Percentiles rank a stretch among this genome's conserved stretches.
These are phyloP conservation scores for Sporothrix humicola DNA, from an alignment of 2,329 filamentous ascomycete genomes.

Conservation along the genomic window DNA sequence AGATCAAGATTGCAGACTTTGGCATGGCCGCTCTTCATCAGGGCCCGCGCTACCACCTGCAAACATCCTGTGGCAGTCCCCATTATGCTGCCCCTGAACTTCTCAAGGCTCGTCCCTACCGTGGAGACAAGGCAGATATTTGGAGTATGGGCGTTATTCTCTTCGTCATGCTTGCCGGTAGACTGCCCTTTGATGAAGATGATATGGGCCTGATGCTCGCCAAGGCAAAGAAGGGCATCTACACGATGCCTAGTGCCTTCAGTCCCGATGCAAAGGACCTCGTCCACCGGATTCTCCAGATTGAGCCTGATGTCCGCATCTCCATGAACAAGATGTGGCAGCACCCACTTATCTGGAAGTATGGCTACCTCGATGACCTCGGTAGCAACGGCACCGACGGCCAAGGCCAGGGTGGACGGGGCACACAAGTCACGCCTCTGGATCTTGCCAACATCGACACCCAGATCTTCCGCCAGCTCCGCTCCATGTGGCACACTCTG, in stretches of 20 bases:
- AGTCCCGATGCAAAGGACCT: slow-evolving; percentile 75
- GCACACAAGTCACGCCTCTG: slow-evolving; percentile 63
- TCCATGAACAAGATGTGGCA: slow-evolving; percentile 81
- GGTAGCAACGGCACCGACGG: slow-evolving; percentile 59
- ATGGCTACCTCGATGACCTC: slow-evolving; percentile 74
- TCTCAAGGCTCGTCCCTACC: slow-evolving; percentile 76
- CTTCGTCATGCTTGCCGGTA: slow-evolving; percentile 83
- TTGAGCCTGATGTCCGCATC: slow-evolving; percentile 79
- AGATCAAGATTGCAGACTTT: slow-evolving; percentile 95
- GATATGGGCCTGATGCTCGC: slow-evolving; percentile 67
- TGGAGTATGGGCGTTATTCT: slow-evolving; percentile 94
- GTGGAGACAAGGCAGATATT: slow-evolving; percentile 85
- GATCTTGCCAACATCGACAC: slow-evolving; percentile 73
- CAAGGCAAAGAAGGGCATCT: slow-evolving; percentile 64
- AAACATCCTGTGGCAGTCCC: slow-evolving; percentile 91
- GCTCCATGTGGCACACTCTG: slow-evolving; percentile 89
- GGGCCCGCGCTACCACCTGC: slow-evolving; percentile 76
- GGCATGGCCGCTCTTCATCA: slow-evolving; percentile 95
- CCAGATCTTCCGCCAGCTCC: slow-evolving; percentile 82
- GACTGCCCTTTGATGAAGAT: slow-evolving; percentile 78
- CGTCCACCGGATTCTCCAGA: slow-evolving; percentile 77
- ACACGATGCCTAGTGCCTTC: slow-evolving; percentile 66
- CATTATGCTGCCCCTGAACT: slow-evolving; percentile 97
- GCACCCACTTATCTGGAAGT: slow-evolving; percentile 85
- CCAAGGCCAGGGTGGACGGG: slow-evolving; percentile 60